These are phyloP conservation scores for Podospora pseudoanserina DNA, from an alignment of 495 filamentous ascomycete species.

Conservation along the genomic window DNA sequence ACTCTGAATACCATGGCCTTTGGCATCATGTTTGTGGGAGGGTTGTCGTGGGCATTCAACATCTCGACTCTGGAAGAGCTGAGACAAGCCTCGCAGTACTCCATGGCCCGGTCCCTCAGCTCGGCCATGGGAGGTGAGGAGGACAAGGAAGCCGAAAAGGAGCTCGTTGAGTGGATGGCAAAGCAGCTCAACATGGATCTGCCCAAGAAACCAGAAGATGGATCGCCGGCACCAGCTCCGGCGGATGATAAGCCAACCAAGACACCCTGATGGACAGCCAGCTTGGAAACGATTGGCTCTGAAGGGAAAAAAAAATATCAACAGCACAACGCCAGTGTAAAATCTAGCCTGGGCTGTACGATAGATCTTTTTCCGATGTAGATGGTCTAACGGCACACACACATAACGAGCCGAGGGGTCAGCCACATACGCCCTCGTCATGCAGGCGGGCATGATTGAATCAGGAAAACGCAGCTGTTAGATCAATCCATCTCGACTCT, in stretches of 20 bases:
- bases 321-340: neutral
- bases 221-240: neutral
- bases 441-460: neutral
- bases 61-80: constrained; percentile 69
- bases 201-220: neutral
- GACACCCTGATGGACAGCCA: neutral
- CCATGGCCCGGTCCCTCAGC: constrained; percentile 39
- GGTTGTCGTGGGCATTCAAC: constrained; percentile 64
- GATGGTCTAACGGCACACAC: neutral
- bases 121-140: constrained; percentile 37
- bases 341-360: neutral
- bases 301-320: neutral
- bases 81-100: constrained; percentile 39
- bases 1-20: constrained; percentile 74
- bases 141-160: constrained; percentile 59
- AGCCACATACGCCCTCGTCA: neutral
- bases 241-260: neutral
- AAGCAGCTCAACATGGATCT: constrained; percentile 55
- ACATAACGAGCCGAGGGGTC: neutral
- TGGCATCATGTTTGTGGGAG: constrained; percentile 65
- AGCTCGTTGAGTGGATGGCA: constrained; percentile 69
- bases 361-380: neutral
- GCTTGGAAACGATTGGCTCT: neutral
- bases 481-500: neutral
- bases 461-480: neutral